Base-by-base conservation (phyloP, 768 basidiomycete species). In the Boletus sp. region DNA sequence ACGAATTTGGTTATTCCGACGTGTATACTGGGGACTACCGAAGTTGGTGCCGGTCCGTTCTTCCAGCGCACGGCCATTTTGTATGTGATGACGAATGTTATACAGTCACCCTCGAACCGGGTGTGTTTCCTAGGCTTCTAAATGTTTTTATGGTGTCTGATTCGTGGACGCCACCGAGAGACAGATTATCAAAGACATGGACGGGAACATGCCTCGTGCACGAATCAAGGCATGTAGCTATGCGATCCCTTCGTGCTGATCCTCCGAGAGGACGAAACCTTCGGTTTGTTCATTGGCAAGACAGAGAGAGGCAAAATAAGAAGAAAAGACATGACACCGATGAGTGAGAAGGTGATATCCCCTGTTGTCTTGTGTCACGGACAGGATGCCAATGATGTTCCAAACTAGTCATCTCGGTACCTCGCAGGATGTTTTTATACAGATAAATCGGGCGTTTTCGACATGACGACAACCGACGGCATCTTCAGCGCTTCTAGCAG, bases 171-270 rank as follows among this genome's bases (percentile, higher is more conserved):
- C 92, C 4, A 81, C 80, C n/a, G 90, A 92, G 67, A 77, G 90
- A 20, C 90, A 94, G 68, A 80, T 80, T 24, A 90, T 96, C 66
- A 89, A 87, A 63, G 91, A 91, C 57, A 80, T 85, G 75, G 90
- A 92, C 49, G 85, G 83, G 40, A 89, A 84, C 57, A 78, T 84
- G 67, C 83, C 86, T 7, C 80, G 90, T 32, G 83, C 91, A 1
- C 87, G 85, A 61, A 92, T 94, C 57, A 78, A 84, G 50, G 79
- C 84, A 2, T 95, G 93, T 53, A 88, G 88, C 59, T 97, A 53
- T 89, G 83, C 9, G 94, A 97, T 65, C 94, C 94, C 0, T 95
- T 89, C 62, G 85, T 94, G 42, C 76, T 92, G 39, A 86, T 95
- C 46, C 72, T 92, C 5, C 78, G 92, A 47, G 89, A 91, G 65